Evolutionary conservation across 805 yeast species (phyloP), one percentile per base, ranked within the genome.

Genomic region (Schwanniomyces yamadae): DNA sequence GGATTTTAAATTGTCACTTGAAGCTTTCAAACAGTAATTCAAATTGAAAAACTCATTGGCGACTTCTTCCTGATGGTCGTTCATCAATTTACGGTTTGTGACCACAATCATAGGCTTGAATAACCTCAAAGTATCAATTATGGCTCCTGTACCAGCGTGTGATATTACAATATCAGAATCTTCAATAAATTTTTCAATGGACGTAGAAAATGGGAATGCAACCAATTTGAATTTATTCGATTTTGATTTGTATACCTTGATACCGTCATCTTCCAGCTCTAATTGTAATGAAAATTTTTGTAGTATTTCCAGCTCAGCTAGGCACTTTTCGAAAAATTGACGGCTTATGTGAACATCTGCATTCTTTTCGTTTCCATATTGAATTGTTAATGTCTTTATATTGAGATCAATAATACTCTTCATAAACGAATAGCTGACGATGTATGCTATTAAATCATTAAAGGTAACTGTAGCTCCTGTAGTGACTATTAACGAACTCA

Each of bases 391-490:
- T n/a, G 33, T 34, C 17, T 49, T 46, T 44, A 66, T 77, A 0
- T 75, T 75, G 0, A 49, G 39, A 0, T 46, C 37, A 1, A 30
- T n/a, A n/a, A 82, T 45, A 3, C 29, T 19, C 6, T 47, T 36
- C 0, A 76, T 43, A 23, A 80, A 72, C 2, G 48, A 36, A 0
- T 42, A 36, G 6, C 54, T 38, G 6, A 79, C 44, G 0, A 77
- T 57, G 6, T 66, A 54, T n/a, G 57, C 57, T 1, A 91, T 58
- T 11, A 91, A 71, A 12, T 53, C 61, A 8, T 71, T 69, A 54
- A 91, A 91, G 0, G 95, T 83, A 14, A 84, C 90, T 0, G 97
- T 90, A 2, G 96, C 97, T 1, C 98, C 98, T 3, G 95, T 84
- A 0, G 95, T 82, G 4, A 90, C 82, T 22, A 90, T 62, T 16